Percentiles rank a stretch among this genome's conserved stretches.
Conservation (phyloP, 495 filamentous ascomycete species). For the Penicillium ochrochloron region DNA sequence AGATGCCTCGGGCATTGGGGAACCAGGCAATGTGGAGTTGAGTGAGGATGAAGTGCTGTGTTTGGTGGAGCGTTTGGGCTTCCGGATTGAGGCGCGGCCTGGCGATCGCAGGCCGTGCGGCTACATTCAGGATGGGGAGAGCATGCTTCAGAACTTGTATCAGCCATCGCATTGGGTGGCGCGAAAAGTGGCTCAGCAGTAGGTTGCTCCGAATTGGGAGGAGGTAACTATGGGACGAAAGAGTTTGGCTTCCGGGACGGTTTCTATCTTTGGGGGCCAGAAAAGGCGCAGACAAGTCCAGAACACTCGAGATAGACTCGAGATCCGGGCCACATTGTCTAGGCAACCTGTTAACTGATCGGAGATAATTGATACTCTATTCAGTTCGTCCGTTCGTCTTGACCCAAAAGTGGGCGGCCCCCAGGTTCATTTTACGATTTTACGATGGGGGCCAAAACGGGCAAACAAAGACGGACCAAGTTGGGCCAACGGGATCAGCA, state of each 20-base stretch:
- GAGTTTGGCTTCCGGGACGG: too few relatives aligned
- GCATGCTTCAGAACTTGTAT: conserved; percentile 86
- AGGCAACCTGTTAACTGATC: background rate
- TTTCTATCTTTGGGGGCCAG: background rate
- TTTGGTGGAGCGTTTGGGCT: conserved; percentile 77
- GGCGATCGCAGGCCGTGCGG: conserved; percentile 62
- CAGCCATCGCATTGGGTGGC: conserved; percentile 81
- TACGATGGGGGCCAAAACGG: conserved; percentile 4
- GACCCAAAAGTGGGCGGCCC: conserved; percentile 1
- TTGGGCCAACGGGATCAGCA: background rate
- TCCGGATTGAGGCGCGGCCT: conserved; percentile 62
- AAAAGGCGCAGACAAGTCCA: background rate
- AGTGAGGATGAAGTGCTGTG: conserved; percentile 83
- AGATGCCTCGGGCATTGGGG: conserved; percentile 62
- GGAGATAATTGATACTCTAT: too few relatives aligned
- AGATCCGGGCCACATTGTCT: background rate
- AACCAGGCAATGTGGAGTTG: conserved; percentile 84
- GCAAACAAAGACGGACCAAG: background rate
- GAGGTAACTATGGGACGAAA: too few relatives aligned
- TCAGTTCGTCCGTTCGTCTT: background rate
- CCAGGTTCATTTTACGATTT: conserved; percentile 3
- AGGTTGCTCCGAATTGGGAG: background rate
- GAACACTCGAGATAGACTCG: background rate
- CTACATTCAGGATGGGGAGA: conserved; percentile 82
- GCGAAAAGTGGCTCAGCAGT: conserved; percentile 57